Conservation (phyloP, 2,329 filamentous ascomycete genomes). For the Phyllosticta citribraziliensis region DNA sequence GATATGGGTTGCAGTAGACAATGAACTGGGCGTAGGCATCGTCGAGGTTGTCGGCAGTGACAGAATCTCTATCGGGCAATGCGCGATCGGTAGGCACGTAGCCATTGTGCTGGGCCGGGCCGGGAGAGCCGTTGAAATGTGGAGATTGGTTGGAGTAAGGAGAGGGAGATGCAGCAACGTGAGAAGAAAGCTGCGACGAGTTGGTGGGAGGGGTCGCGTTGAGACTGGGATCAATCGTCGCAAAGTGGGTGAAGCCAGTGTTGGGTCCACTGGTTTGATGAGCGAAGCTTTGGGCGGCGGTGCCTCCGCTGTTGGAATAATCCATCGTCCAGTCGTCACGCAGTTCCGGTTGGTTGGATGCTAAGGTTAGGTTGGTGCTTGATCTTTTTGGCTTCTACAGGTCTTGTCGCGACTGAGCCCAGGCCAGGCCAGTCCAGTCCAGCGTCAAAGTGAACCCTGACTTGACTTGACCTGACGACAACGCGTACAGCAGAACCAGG, state of each 20-base stretch:
- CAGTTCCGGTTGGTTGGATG: not conserved
- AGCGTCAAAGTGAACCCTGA: not conserved
- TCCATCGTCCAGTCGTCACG: not conserved
- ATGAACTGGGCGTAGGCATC: slow-evolving; percentile 79
- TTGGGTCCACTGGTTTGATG: not conserved
- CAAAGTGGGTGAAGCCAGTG: not conserved
- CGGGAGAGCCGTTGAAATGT: slow-evolving; percentile 29
- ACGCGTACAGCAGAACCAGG: too few relatives aligned
- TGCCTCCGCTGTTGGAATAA: not conserved
- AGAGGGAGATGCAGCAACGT: slow-evolving; percentile 2
- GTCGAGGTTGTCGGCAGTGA: slow-evolving; percentile 63
- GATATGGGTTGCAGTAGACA: slow-evolving; percentile 79
- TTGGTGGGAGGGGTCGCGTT: slow-evolving; percentile 26
- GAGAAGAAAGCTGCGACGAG: slow-evolving; percentile 18
- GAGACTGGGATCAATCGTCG: slow-evolving; percentile 22
- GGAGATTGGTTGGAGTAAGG: slow-evolving; percentile 21
- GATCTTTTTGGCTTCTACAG: not conserved
- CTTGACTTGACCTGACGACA: too few relatives aligned
- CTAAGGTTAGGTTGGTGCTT: not conserved
- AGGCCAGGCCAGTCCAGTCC: too few relatives aligned
- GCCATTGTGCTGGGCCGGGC: slow-evolving; percentile 21
- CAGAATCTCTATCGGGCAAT: slow-evolving; percentile 53
- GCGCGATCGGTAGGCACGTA: slow-evolving; percentile 38
- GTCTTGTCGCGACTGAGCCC: not conserved
- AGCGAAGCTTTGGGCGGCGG: not conserved